Percentiles rank a stretch among this genome's conserved stretches.
Conservation (phyloP, 257 asterid species). For the Forsythia viridissima region DNA sequence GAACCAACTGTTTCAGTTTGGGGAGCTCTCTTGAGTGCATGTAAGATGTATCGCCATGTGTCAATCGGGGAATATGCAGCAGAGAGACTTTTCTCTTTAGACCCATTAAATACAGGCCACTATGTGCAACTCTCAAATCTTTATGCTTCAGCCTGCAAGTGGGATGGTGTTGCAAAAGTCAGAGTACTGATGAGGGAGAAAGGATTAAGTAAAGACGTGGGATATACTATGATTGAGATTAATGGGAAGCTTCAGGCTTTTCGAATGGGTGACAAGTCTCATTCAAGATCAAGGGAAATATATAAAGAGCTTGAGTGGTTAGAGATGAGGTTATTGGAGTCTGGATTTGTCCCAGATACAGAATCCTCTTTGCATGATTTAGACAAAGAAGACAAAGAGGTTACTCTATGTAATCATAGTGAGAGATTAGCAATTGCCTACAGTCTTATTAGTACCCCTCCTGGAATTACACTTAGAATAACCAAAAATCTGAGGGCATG, state of each 20-base stretch:
- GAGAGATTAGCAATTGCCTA: conserved; percentile 57
- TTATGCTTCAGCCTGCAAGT: conserved; percentile 49
- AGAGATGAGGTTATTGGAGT: conserved; percentile 38
- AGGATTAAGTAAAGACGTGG: conserved; percentile 48
- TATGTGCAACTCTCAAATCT: conserved; percentile 71
- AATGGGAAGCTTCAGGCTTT: conserved; percentile 48
- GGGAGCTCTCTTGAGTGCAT: conserved; percentile 72
- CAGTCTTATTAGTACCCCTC: conserved; percentile 40
- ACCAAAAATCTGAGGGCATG: conserved; percentile 49
- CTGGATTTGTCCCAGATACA: conserved; percentile 38
- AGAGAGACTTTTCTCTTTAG: conserved; percentile 44
- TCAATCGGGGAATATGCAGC: conserved; percentile 58
- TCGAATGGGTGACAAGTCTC: conserved; percentile 51
- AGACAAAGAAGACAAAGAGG: conserved; percentile 41
- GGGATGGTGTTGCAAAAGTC: conserved; percentile 60
- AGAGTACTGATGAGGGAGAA: conserved; percentile 48
- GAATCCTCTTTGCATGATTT: conserved; percentile 51
- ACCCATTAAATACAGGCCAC: conserved; percentile 48
- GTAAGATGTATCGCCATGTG: conserved; percentile 47
- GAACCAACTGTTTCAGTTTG: conserved; percentile 59
- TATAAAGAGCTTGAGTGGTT: conserved; percentile 41
- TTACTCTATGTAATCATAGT: conserved; percentile 43
- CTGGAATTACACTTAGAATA: conserved; percentile 36
- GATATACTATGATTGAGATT: conserved; percentile 49
- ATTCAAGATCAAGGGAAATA: conserved; percentile 37